These are phyloP conservation scores for Lyophyllum atratum DNA, from an alignment of 768 basidiomycete genomes.

Conservation along the genomic window DNA sequence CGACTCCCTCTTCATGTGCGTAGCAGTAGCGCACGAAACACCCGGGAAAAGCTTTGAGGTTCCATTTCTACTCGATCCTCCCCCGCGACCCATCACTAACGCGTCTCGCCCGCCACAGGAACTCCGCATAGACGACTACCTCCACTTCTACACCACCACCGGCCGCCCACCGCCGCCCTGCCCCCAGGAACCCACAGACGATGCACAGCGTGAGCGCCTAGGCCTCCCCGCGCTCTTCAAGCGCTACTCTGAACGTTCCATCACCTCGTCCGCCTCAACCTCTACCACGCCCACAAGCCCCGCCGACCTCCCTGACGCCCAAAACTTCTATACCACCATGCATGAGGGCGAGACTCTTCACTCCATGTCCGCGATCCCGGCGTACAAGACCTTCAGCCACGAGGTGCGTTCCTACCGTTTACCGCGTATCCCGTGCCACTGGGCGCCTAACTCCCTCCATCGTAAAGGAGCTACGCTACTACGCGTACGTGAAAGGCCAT, in stretches of 20 bases:
- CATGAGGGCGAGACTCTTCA: conserved; percentile 31
- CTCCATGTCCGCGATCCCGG: conserved; percentile 38
- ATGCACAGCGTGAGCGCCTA: conserved; percentile 42
- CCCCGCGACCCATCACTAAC: not conserved
- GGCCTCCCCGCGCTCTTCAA: conserved; percentile 55
- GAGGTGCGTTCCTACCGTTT: conserved; percentile 37
- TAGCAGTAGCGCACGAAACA: conserved; percentile 22
- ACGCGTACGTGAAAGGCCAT: conserved; percentile 42
- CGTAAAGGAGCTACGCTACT: conserved; percentile 43
- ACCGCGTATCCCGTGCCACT: conserved; percentile 7
- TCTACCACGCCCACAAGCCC: conserved; percentile 10
- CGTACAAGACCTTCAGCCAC: conserved; percentile 36
- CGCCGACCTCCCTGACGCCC: conserved; percentile 21
- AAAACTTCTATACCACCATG: conserved; percentile 17
- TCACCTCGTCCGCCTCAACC: conserved; percentile 28
- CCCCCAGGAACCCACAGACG: conserved; percentile 47
- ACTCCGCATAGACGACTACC: conserved; percentile 55
- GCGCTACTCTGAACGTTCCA: conserved; percentile 28
- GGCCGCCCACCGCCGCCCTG: conserved; percentile 50
- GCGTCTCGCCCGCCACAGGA: conserved; percentile 39
- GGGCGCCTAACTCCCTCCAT: not conserved
- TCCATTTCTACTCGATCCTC: not conserved
- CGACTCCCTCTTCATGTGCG: conserved; percentile 25
- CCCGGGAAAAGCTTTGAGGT: conserved; percentile 33
- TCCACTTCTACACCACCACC: conserved; percentile 46